Evolutionary conservation across 169 alveolate genomes (phyloP), one percentile per base, ranked within the genome.

Genomic region (Babesia gibsoni): DNA sequence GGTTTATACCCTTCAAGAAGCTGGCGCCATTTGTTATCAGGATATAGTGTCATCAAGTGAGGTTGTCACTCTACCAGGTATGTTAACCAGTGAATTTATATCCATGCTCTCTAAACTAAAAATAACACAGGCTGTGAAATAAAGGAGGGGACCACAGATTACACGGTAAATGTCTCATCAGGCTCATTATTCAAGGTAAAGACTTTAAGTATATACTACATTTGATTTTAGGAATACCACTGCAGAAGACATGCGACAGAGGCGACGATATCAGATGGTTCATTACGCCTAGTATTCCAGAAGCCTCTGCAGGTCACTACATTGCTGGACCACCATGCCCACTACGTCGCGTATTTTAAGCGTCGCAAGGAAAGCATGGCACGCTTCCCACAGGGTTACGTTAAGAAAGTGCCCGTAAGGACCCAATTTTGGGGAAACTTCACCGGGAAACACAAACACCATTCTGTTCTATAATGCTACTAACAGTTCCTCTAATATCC

Each of bases 311-410:
- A 41, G 3, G 52, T 48, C 45, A 70, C 65, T 2, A 33, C 23
- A 1, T 42, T 70, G 27, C 37, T 53, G 30, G 10, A 23, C 2
- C 49, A 32, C 36, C 72, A 56, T 56, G 1, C 25, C 12, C 75
- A 67, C 37, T 77, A 77, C 36, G 72, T 66, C n/a, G 42, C 53
- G 25, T 77, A 77, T 42, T 79, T 79, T 52, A 69, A 68, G 50
- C 58, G 63, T 22, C 67, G 67, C 14, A 57, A 54, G 22, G 88
- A 79, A n/a, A 59, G 54, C 49, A 79, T 79, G 88, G 16, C 45
- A 23, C 52, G 58, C 6, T 69, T 42, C 43, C 81, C 78, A 3
- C 83, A 79, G 65, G 88, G 88, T 0, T 69, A 58, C 54, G 52
- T 79, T 1, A 79, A 79, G 49, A 37, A 50, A 23, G 88, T 79